Conservation (phyloP, 148 eudicot genomes). For the Cornus florida region DNA sequence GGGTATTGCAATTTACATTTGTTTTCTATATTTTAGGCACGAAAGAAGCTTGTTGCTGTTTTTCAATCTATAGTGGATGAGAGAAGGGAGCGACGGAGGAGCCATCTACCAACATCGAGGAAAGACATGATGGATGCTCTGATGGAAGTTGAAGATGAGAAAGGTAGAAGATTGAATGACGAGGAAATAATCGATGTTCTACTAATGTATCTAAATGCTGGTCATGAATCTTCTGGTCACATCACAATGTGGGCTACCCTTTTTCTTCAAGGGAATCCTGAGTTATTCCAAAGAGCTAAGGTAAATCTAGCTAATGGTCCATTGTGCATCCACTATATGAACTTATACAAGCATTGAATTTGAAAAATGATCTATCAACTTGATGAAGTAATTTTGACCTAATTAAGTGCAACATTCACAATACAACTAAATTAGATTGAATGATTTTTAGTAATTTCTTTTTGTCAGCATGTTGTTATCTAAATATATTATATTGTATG, state of each 20-base stretch:
- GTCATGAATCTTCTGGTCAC: slow-evolving; percentile 97
- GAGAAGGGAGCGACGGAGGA: slow-evolving; percentile 43
- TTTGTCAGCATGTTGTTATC: too few species aligned
- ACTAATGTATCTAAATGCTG: slow-evolving; percentile 90
- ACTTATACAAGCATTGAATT: too few species aligned
- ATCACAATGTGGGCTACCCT: slow-evolving; percentile 87
- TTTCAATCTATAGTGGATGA: slow-evolving; percentile 58
- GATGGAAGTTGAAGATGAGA: slow-evolving; percentile 66
- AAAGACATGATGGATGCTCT: slow-evolving; percentile 88
- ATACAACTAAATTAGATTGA: too few species aligned
- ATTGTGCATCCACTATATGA: too few species aligned
- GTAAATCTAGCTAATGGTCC: slow-evolving; percentile 22
- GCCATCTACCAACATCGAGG: slow-evolving; percentile 28
- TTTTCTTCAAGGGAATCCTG: slow-evolving; percentile 69
- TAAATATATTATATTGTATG: too few species aligned
- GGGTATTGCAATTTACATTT: neutral
- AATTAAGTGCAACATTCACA: neutral
- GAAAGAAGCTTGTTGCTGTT: slow-evolving; percentile 61
- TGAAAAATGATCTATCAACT: neutral
- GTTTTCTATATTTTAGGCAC: slow-evolving; percentile 42
- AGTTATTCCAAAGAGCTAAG: slow-evolving; percentile 68
- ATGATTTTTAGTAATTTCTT: too few species aligned
- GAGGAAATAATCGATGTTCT: slow-evolving; percentile 83
- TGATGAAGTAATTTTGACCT: neutral
- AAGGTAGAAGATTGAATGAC: slow-evolving; percentile 67